Conservation (phyloP, 1,284 basidiomycete species). For the Vanrija sp. region DNA sequence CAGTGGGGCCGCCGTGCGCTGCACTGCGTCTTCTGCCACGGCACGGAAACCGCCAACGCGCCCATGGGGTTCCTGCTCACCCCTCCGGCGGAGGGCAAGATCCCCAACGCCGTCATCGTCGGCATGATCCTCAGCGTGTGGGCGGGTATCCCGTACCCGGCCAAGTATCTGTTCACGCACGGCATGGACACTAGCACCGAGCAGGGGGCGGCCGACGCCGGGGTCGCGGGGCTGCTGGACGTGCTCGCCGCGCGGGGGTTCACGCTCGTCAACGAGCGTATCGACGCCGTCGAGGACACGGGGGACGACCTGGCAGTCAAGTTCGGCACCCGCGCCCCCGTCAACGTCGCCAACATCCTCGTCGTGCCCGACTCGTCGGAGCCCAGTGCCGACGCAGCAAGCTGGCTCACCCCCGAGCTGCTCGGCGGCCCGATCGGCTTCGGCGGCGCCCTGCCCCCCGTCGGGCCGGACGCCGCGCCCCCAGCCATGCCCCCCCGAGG, state of each 20-base stretch:
- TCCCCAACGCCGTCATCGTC: constrained; percentile 18
- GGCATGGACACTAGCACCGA: constrained; percentile 20
- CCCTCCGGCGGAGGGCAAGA: neutral
- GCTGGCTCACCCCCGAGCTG: constrained; percentile 8
- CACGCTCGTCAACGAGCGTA: constrained; percentile 15
- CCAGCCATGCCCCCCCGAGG: constrained; percentile 17
- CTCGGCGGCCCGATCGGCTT: constrained; percentile 5
- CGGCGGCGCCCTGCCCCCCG: constrained; percentile 6
- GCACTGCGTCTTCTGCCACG: constrained; percentile 39
- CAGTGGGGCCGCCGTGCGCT: constrained; percentile 29
- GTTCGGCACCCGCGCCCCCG: constrained; percentile 10
- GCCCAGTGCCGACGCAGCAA: constrained; percentile 5
- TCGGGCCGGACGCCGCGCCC: neutral
- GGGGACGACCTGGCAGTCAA: constrained; percentile 5
- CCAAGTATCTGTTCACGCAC: constrained; percentile 24
- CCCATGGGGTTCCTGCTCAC: constrained; percentile 29
- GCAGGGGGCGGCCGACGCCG: constrained; percentile 17
- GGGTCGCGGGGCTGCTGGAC: constrained; percentile 10
- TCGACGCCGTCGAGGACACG: constrained; percentile 9
- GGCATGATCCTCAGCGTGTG: constrained; percentile 24
- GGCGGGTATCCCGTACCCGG: constrained; percentile 17
- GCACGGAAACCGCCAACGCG: constrained; percentile 27
- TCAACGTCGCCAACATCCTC: constrained; percentile 20
- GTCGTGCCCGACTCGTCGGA: constrained; percentile 20
- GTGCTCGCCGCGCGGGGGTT: constrained; percentile 20